Percentiles rank a stretch among this genome's conserved stretches.
These are phyloP conservation scores for Penicillium nordicum DNA, from an alignment of 2,329 filamentous ascomycete species.

Conservation along the genomic window DNA sequence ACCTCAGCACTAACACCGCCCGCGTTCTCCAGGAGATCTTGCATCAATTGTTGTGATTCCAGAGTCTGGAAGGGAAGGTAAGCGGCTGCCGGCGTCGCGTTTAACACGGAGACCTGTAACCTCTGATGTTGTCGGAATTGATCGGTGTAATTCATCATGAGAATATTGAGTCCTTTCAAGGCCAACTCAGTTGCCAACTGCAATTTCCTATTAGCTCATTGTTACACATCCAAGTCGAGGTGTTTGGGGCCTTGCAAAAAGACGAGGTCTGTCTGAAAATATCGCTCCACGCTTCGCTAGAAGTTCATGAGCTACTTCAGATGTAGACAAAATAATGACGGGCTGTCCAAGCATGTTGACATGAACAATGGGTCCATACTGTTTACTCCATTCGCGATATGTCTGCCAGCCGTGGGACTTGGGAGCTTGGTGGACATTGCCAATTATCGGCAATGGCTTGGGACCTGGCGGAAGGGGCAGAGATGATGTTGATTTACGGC, in stretches of 20 bases:
- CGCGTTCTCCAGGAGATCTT: neutral
- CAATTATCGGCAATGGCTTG: neutral
- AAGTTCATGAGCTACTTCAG: neutral
- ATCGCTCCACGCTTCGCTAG: neutral
- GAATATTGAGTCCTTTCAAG: conserved; percentile 38
- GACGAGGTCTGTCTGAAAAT: neutral
- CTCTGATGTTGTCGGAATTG: conserved; percentile 46
- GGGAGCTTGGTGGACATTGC: neutral
- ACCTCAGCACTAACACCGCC: neutral
- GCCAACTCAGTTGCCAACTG: conserved; percentile 15
- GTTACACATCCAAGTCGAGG: neutral
- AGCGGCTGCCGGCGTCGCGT: conserved; percentile 20
- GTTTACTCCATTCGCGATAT: neutral
- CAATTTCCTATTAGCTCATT: neutral
- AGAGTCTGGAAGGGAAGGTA: conserved; percentile 7
- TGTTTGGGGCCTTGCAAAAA: neutral
- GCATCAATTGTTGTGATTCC: neutral
- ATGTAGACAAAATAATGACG: neutral
- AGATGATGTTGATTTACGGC: neutral
- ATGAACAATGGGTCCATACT: neutral
- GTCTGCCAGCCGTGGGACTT: neutral
- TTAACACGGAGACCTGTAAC: conserved; percentile 48
- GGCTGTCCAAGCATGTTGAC: neutral
- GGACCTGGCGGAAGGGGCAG: neutral
- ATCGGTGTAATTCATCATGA: conserved; percentile 52